Evolutionary conservation across 768 basidiomycete species (phyloP).

Genomic region (Lactifluus subvellereus): DNA sequence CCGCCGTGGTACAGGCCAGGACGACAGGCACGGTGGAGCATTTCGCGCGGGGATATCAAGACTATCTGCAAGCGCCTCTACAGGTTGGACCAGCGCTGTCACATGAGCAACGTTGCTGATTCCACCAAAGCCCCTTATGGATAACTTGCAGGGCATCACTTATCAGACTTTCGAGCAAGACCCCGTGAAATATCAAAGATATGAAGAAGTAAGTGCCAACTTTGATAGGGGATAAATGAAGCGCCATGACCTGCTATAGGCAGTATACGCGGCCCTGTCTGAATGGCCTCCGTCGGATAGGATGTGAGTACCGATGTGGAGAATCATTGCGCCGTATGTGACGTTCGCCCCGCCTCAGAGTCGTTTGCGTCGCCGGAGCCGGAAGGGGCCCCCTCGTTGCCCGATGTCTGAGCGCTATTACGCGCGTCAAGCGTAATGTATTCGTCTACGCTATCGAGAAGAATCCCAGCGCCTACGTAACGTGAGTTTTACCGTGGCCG

Average conservation of each 20-base stretch:
- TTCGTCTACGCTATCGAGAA: constrained; percentile 89
- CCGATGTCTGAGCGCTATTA: constrained; percentile 71
- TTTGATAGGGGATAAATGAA: background rate
- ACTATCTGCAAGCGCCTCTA: constrained; percentile 90
- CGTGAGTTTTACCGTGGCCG: constrained; percentile 49
- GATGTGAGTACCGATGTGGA: constrained; percentile 47
- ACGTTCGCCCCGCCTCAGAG: constrained; percentile 37
- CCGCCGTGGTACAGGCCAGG: constrained; percentile 54
- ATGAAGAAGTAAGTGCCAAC: constrained; percentile 69
- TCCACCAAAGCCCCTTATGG: constrained; percentile 78
- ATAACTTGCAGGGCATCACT: constrained; percentile 90
- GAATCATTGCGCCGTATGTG: background rate
- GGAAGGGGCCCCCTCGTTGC: constrained; percentile 91
- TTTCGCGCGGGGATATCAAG: constrained; percentile 90
- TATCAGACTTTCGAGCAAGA: constrained; percentile 98
- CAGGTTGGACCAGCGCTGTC: constrained; percentile 49
- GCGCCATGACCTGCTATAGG: constrained; percentile 38
- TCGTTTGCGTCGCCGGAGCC: constrained; percentile 89
- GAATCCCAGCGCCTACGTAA: constrained; percentile 92
- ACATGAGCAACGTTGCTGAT: constrained; percentile 10
- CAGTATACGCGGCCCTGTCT: constrained; percentile 70
- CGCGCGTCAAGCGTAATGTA: constrained; percentile 56
- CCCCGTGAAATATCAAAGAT: constrained; percentile 92
- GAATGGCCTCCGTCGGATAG: constrained; percentile 58
- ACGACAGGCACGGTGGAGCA: constrained; percentile 76